Evolutionary conservation across 2,329 filamentous ascomycete genomes (phyloP).

Genomic region (Colletotrichum paranaense): DNA sequence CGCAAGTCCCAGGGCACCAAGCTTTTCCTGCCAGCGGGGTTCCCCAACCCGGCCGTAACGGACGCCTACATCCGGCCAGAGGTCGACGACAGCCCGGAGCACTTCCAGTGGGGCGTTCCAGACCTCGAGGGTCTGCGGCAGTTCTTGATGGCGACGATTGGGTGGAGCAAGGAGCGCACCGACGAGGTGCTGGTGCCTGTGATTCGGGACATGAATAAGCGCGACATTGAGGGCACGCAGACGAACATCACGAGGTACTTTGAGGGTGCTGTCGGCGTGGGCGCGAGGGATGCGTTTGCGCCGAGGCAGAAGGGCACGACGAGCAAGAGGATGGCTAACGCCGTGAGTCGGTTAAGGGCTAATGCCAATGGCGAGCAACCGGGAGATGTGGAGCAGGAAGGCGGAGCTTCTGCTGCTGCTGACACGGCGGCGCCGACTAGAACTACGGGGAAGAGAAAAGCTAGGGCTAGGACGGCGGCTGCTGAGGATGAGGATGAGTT

Average conservation of each 20-base stretch:
- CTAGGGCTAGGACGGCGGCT: neutral
- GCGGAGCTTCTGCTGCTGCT: neutral
- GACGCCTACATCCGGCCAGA: constrained; percentile 88
- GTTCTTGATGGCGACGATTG: constrained; percentile 92
- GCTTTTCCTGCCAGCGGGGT: constrained; percentile 83
- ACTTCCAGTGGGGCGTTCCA: constrained; percentile 95
- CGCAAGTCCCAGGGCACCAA: constrained; percentile 82
- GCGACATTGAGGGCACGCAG: constrained; percentile 91
- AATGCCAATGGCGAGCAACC: constrained; percentile 53
- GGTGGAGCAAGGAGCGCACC: constrained; percentile 90
- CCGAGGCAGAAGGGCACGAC: constrained; percentile 73
- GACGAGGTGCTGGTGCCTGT: constrained; percentile 97
- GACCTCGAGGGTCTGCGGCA: constrained; percentile 86
- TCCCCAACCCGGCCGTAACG: constrained; percentile 82
- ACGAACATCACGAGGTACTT: constrained; percentile 97
- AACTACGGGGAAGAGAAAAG: constrained; percentile 31
- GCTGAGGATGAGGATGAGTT: constrained; percentile 14
- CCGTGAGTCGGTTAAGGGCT: constrained; percentile 74
- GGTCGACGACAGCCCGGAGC: constrained; percentile 81
- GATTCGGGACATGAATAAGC: constrained; percentile 92
- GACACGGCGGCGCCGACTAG: neutral
- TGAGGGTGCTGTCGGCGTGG: constrained; percentile 77
- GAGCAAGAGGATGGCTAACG: constrained; percentile 82
- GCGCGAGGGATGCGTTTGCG: constrained; percentile 74
- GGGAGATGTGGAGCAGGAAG: neutral